phyloP scores from a whole-genome alignment of 306 rosid genomes.

The Castanea sativa region DNA sequence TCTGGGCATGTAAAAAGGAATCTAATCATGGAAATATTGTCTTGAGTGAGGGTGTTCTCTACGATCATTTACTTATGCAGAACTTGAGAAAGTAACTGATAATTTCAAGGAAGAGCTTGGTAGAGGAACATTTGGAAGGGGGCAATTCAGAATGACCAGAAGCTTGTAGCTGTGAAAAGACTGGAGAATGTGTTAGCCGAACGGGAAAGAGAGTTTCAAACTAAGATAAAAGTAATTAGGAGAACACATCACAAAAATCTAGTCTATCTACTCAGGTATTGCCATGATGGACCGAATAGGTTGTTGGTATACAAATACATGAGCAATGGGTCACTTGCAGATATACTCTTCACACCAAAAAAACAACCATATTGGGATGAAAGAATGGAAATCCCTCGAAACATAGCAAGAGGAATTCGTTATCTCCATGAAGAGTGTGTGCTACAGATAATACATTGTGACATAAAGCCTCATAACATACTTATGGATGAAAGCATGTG shows the following conservation, averaged over 20 bases:
- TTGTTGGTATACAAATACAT: constrained; percentile 25
- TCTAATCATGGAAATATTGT: background rate
- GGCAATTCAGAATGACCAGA: background rate
- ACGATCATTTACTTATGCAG: background rate
- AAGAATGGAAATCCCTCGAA: constrained; percentile 4
- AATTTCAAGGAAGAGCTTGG: constrained; percentile 30
- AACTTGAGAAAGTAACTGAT: background rate
- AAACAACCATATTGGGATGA: constrained; percentile 13
- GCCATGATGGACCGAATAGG: constrained; percentile 19
- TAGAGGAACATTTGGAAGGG: constrained; percentile 29
- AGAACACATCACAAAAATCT: constrained; percentile 9
- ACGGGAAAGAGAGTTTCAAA: background rate
- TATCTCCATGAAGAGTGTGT: too few relatives aligned
- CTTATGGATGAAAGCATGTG: constrained; percentile 18
- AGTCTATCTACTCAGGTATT: constrained; percentile 23
- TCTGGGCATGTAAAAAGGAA: background rate
- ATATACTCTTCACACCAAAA: constrained; percentile 13
- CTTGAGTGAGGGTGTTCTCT: constrained; percentile 5
- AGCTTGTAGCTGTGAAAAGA: constrained; percentile 19
- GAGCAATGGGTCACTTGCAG: constrained; percentile 29
- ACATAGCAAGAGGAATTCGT: too few relatives aligned
- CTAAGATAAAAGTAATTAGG: too few relatives aligned
- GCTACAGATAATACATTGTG: too few relatives aligned
- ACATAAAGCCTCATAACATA: constrained; percentile 7
- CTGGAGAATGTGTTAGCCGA: constrained; percentile 3